Evolutionary conservation across 129 eudicot genomes (phyloP), one percentile per base, ranked within the genome.

Genomic region (Logfia minima): DNA sequence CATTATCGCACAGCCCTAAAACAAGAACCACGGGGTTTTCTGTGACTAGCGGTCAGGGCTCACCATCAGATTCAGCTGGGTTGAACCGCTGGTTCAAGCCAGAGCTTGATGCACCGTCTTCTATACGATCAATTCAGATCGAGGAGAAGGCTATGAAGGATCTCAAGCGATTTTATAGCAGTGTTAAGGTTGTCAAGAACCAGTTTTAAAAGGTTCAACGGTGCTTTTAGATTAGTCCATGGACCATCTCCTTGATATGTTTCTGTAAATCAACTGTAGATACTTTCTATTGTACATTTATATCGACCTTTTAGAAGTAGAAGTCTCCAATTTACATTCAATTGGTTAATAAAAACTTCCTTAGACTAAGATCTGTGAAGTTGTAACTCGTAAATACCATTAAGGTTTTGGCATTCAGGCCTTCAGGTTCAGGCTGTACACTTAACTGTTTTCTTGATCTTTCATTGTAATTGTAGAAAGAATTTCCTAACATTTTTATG

Each of bases 131-230:
- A 9, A 94, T 94, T 72, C 99, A 94, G 81, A 94, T 94, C 0
- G 99, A 94, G 87, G 99, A 94, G 70, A 89, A 72, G 89, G 99
- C 99, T 14, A 91, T 94, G 35, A 94, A 94, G 81, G 99, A 94
- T 81, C 88, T 94, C 6, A 91, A 83, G 82, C 97, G 99, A 66
- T 89, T 91, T 72, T 94, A 94, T 86, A 87, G 89, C 96, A 86
- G 81, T 68, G 99, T 94, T 59, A 94, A 86, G 78, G 84, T 94
- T 66, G 90, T 94, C 19, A 87, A 83, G 81, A 94, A 94, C 86
- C 97, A 89, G 83, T 87, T 90, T 17, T 92, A 82, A 80, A 48
- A 56, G 55, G 37, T 21, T 41, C 29, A 63, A 64, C 23, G 32
- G 78, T 37, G 17, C 6, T 52, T 24, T 39, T 4, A 60, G 10